Base-by-base conservation (phyloP, 2,329 filamentous ascomycete genomes). In the Trichoderma polysporum region DNA sequence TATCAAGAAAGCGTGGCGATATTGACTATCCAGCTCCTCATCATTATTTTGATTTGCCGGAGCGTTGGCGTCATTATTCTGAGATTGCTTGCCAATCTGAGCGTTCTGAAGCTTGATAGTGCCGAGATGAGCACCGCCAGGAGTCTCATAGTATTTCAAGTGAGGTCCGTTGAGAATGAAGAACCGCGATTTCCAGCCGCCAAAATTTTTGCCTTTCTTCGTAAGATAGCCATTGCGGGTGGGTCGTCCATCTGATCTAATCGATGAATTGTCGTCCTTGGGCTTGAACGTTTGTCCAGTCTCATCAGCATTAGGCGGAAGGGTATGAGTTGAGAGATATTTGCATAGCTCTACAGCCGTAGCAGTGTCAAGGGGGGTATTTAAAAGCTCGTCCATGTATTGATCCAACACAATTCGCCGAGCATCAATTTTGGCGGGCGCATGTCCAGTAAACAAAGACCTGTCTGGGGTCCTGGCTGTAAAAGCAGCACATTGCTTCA, bases 191-290 rank as follows among this genome's bases (percentile, higher is more conserved):
- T 99, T 99, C 95, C 95, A 99, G 57, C 95, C 95, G 60, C 95
- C 95, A 80, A 99, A 99, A 74, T 98, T 98, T 83, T 99, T 99
- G 57, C 95, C 95, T 72, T 92, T 88, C 81, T 99, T 99, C 2
- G 95, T 98, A 58, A 99, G 82, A 77, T 98, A 99, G 9, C 95
- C 95, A 75, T 90, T 94, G 74, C 92, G 93, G 68, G 89, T 84
- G 9, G 90, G 88, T 57, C 89, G 87, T 3, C 88, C 88, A 72
- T 90, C 87, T 6, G 87, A 83, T 0, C 88, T 86, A 3, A 82
- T 80, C 3, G 73, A 73, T 13, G 49, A 35, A 15, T 41, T 31
- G 19, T 66, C 63, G n/a, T 49, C 49, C 25, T 60, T 66, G 35
- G 54, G 25, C 4, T 65, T 65, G 27, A n/a, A 27, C 12, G 63